Conservation (phyloP, 306 rosid species). For the Fagus crenata region DNA sequence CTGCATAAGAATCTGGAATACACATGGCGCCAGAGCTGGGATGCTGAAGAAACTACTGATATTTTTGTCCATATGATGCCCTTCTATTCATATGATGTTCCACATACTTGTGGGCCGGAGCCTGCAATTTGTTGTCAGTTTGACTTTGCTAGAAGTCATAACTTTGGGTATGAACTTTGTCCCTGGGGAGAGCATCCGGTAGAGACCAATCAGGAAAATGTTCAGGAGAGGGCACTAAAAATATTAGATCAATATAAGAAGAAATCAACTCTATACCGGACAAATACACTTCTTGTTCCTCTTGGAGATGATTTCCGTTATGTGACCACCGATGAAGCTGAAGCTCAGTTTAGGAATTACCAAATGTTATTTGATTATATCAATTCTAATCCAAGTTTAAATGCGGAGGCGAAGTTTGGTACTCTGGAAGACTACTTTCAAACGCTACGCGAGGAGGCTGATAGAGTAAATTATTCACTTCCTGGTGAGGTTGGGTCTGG, state of each 20-base stretch:
- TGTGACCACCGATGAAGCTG: slow-evolving; percentile 76
- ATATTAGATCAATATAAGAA: slow-evolving; percentile 92
- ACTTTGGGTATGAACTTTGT: slow-evolving; percentile 69
- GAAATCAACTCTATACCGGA: slow-evolving; percentile 86
- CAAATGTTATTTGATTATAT: slow-evolving; percentile 82
- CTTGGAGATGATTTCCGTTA: slow-evolving; percentile 99
- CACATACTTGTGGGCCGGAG: slow-evolving; percentile 99
- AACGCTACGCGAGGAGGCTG: slow-evolving; percentile 80
- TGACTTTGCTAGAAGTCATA: slow-evolving; percentile 84
- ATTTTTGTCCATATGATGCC: slow-evolving; percentile 99
- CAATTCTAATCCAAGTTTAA: slow-evolving; percentile 80
- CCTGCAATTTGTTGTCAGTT: slow-evolving; percentile 98
- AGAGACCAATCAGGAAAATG: slow-evolving; percentile 75
- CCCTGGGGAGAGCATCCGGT: slow-evolving; percentile 84
- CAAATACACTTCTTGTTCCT: slow-evolving; percentile 92
- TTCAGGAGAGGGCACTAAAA: slow-evolving; percentile 69
- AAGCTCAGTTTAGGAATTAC: slow-evolving; percentile 89
- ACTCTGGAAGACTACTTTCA: slow-evolving; percentile 91
- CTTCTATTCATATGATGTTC: slow-evolving; percentile 94
- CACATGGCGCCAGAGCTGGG: slow-evolving; percentile 99
- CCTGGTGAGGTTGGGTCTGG: slow-evolving; percentile 85
- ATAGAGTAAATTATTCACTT: slow-evolving; percentile 66
- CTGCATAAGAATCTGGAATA: slow-evolving; percentile 83
- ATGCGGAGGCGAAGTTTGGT: slow-evolving; percentile 81
- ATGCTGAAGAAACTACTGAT: slow-evolving; percentile 84